Conservation (phyloP, 208 protist species). For the Phytomonas sp. region DNA sequence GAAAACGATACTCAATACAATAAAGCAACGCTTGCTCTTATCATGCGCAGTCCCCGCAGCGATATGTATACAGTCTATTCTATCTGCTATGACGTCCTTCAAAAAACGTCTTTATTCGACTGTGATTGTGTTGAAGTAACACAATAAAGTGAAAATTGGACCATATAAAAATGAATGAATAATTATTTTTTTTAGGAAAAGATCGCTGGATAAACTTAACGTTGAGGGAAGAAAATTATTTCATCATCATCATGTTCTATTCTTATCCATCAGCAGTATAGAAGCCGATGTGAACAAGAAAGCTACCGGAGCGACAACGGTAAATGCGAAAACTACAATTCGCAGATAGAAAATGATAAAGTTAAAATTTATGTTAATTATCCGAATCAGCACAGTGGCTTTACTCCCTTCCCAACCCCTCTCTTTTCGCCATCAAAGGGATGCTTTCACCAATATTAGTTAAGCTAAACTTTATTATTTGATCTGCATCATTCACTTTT, state of each 20-base stretch:
- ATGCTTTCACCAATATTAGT: not conserved
- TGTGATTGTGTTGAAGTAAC: not conserved
- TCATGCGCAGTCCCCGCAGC: not conserved
- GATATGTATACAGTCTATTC: not conserved
- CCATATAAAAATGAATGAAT: too few species aligned
- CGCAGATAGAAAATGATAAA: not conserved
- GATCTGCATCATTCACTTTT: slow-evolving; percentile 2
- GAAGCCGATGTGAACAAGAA: not conserved
- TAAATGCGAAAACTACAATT: not conserved
- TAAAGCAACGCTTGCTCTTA: not conserved
- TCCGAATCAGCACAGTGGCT: not conserved
- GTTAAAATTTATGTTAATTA: not conserved
- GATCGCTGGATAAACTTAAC: not conserved
- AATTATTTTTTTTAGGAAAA: not conserved
- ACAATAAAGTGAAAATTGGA: not conserved
- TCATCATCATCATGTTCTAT: not conserved
- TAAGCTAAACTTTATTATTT: not conserved
- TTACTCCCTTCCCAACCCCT: not conserved
- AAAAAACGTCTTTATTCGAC: not conserved
- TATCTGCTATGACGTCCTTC: not conserved
- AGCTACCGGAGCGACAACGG: not conserved
- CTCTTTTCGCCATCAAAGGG: not conserved
- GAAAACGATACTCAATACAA: not conserved
- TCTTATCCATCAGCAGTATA: not conserved
- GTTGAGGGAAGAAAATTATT: not conserved